Conservation (phyloP, 2,329 filamentous ascomycete genomes). For the Didymella segeticola region DNA sequence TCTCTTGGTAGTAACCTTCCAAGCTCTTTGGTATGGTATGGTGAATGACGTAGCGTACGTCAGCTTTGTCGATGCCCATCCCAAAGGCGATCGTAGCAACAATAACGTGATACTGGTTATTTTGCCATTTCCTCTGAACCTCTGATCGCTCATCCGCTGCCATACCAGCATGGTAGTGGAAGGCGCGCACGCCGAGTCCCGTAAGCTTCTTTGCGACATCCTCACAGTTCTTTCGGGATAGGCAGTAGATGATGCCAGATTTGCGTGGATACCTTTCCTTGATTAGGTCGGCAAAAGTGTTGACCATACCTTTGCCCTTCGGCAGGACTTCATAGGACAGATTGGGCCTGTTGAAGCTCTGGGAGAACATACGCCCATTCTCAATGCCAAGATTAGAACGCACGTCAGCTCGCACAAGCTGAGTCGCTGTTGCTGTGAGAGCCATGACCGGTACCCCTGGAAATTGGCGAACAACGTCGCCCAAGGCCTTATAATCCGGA, state of each 20-base stretch:
- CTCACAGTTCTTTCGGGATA: conserved; percentile 85
- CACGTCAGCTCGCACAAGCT: conserved; percentile 90
- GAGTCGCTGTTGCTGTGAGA: conserved; percentile 91
- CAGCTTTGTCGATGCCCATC: conserved; percentile 99
- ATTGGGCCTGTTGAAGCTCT: conserved; percentile 98
- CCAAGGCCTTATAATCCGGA: conserved; percentile 90
- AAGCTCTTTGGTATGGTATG: conserved; percentile 91
- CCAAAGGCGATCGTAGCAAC: conserved; percentile 98
- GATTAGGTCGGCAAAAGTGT: conserved; percentile 70
- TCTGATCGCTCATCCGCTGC: conserved; percentile 69
- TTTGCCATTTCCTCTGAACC: conserved; percentile 84
- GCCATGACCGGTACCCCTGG: conserved; percentile 89
- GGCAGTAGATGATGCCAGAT: conserved; percentile 91
- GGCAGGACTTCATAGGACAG: conserved; percentile 82
- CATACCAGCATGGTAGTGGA: conserved; percentile 87
- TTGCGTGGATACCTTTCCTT: conserved; percentile 71
- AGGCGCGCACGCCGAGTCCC: conserved; percentile 71
- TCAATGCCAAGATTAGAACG: conserved; percentile 88
- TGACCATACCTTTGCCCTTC: conserved; percentile 69
- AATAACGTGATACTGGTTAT: conserved; percentile 80
- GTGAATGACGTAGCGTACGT: conserved; percentile 96
- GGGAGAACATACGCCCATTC: conserved; percentile 78
- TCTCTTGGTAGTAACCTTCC: conserved; percentile 98
- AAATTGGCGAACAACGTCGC: conserved; percentile 74
- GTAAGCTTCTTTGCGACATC: conserved; percentile 74